Evolutionary conservation across 1,284 basidiomycete genomes (phyloP).

Genomic region (Fomitiporia mediterranea): DNA sequence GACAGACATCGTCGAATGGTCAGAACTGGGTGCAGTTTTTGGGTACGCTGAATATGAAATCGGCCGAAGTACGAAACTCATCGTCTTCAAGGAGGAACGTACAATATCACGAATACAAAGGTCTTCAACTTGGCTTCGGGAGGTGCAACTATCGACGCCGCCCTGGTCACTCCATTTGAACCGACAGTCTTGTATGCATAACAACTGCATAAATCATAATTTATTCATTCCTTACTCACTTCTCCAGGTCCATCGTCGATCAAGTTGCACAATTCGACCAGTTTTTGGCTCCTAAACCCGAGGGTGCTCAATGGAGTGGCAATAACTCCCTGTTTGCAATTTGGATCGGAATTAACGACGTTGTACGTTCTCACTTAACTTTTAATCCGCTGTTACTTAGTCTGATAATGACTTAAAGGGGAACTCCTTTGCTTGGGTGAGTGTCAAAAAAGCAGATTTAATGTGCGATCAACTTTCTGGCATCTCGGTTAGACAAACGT

Average conservation of each 20-base stretch:
- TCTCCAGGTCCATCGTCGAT: conserved; percentile 51
- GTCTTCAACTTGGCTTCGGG: conserved; percentile 57
- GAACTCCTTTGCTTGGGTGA: conserved; percentile 41
- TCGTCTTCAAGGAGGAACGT: conserved; percentile 34
- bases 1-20: conserved; percentile 55
- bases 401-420: conserved; percentile 33
- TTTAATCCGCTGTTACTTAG: not conserved
- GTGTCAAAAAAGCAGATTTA: not conserved
- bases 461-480: not conserved
- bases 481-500: conserved; percentile 43
- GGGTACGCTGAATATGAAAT: conserved; percentile 30
- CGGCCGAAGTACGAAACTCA: not conserved
- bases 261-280: conserved; percentile 55
- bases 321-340: conserved; percentile 54
- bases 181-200: conserved; percentile 49
- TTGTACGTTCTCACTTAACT: conserved; percentile 36
- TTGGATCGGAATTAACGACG: conserved; percentile 66
- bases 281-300: conserved; percentile 46
- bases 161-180: conserved; percentile 49
- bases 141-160: conserved; percentile 59
- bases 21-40: conserved; percentile 59
- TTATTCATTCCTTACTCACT: not conserved
- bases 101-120: conserved; percentile 53
- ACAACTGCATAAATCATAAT: not conserved
- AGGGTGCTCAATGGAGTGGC: conserved; percentile 48